Evolutionary conservation across 2,329 filamentous ascomycete species (phyloP).

Genomic region (Pseudopithomyces maydicus): DNA sequence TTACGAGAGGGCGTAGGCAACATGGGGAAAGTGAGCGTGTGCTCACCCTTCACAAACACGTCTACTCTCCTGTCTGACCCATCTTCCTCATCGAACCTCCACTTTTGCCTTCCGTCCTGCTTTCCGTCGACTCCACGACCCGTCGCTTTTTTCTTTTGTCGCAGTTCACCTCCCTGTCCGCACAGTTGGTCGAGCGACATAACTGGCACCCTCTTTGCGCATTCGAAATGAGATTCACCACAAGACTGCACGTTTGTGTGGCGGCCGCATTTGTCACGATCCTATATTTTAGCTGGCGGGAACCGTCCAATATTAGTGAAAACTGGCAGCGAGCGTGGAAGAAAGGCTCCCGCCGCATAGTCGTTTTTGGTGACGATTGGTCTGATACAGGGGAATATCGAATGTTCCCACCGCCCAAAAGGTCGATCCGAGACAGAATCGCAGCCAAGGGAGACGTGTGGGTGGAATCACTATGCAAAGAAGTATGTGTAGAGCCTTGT

Average conservation of each 20-base stretch:
- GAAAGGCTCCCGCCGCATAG: slow-evolving; percentile 35
- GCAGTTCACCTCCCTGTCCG: too few relatives aligned
- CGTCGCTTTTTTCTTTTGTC: background rate
- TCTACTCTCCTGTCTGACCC: slow-evolving; percentile 12
- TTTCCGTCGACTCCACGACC: background rate
- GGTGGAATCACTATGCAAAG: slow-evolving; percentile 44
- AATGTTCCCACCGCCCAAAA: slow-evolving; percentile 32
- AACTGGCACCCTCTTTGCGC: background rate
- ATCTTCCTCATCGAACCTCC: background rate
- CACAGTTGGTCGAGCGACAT: slow-evolving; percentile 2
- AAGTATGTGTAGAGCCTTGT: slow-evolving; percentile 25
- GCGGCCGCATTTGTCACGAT: slow-evolving; percentile 30
- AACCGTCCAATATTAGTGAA: slow-evolving; percentile 28
- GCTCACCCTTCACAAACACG: slow-evolving; percentile 17
- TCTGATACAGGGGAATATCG: slow-evolving; percentile 45
- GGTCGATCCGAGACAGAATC: slow-evolving; percentile 29
- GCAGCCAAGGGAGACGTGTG: slow-evolving; percentile 38
- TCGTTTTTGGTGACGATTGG: slow-evolving; percentile 48
- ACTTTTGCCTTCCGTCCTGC: slow-evolving; percentile 1
- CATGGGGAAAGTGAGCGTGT: background rate
- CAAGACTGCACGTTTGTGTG: slow-evolving; percentile 34
- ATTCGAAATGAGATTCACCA: slow-evolving; percentile 37
- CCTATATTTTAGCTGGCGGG: slow-evolving; percentile 38
- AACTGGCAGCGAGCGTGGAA: slow-evolving; percentile 36
- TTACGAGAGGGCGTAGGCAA: background rate